Evolutionary conservation across 2,329 filamentous ascomycete species (phyloP), one percentile per base, ranked within the genome.

Genomic region (Aspergillus oerlinghausenensis): DNA sequence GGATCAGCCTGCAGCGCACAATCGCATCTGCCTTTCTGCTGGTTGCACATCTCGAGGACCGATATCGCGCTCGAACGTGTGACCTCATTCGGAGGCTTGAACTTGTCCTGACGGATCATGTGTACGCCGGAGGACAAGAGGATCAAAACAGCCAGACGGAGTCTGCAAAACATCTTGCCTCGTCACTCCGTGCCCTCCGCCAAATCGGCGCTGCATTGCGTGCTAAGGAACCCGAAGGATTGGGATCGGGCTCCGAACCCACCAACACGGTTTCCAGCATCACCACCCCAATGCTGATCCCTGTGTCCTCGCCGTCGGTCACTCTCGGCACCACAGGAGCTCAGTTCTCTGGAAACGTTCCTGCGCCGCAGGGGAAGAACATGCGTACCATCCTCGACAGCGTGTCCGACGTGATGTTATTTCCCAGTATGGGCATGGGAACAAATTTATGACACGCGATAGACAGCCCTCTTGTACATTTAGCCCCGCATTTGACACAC

Each of bases 21-120:
- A 73, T 77, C 50, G 75, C 74, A 5, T 75, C 73, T 5, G 74
- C 74, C 0, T 76, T 77, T 52, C 59, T 77, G 25, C 65, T 77
- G 5, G 63, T 71, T 40, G 63, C 66, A 5, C 66, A 70, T 53
- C 67, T 68, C 11, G 65, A 70, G 35, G 63, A 67, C 32, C 56
- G 63, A 32, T 57, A 58, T 9, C 61, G 63, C 40, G 54, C 61
- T 0, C 64, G 60, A 42, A 69, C 65, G 4, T 69, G 63, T 64
- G 58, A 62, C n/a, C 61, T 73, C 28, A 65, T 72, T 19, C 63
- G 66, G 48, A 64, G 63, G 25, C 57, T 73, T 21, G 69, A 72
- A 52, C 58, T 54, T 4, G 68, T 67, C 3, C 60, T 73, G 25
- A 63, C 62, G 6, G 70, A 71, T 28, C 70, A 73, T 51, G 70